A percentile compares a stretch with the other conserved stretches of the same genome.
phyloP scores from a whole-genome alignment of 2,329 filamentous ascomycete species.

The Aureobasidium sp. region DNA sequence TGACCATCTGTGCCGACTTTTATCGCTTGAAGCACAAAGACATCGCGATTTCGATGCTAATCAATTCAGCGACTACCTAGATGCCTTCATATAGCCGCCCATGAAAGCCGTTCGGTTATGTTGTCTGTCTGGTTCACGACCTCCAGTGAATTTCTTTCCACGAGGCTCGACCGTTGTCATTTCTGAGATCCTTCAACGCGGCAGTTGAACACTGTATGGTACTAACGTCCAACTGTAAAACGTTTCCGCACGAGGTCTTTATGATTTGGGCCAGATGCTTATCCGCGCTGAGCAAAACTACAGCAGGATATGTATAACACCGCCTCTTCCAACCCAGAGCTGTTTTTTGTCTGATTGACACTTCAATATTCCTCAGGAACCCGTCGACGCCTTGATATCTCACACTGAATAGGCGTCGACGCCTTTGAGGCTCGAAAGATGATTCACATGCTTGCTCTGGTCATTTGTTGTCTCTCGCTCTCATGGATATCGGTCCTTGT shows the following conservation, averaged over 20 bases:
- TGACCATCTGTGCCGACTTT: not conserved
- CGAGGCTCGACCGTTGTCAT: not conserved
- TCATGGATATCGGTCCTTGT: conserved; percentile 13
- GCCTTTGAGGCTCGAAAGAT: not conserved
- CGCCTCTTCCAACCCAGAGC: not conserved
- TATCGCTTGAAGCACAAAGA: not conserved
- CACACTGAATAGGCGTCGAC: not conserved
- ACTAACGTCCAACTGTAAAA: conserved; percentile 2
- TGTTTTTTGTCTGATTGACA: not conserved
- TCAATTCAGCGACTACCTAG: not conserved
- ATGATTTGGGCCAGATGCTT: not conserved
- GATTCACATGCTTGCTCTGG: conserved; percentile 11
- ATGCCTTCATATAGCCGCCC: no score
- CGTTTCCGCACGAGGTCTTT: not conserved
- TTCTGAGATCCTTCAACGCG: not conserved
- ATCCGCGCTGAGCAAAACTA: not conserved
- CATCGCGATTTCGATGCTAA: not conserved
- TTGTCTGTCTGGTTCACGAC: no score
- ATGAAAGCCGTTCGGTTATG: not conserved
- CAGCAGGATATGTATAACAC: not conserved
- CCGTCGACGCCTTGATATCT: not conserved
- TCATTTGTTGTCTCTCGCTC: conserved; percentile 12
- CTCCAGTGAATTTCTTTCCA: not conserved
- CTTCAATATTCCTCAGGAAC: not conserved
- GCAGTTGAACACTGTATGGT: not conserved